Evolutionary conservation across 1,139 yeast genomes (phyloP), one percentile per base, ranked within the genome.

Genomic region (Suhomyces ambrosiae): DNA sequence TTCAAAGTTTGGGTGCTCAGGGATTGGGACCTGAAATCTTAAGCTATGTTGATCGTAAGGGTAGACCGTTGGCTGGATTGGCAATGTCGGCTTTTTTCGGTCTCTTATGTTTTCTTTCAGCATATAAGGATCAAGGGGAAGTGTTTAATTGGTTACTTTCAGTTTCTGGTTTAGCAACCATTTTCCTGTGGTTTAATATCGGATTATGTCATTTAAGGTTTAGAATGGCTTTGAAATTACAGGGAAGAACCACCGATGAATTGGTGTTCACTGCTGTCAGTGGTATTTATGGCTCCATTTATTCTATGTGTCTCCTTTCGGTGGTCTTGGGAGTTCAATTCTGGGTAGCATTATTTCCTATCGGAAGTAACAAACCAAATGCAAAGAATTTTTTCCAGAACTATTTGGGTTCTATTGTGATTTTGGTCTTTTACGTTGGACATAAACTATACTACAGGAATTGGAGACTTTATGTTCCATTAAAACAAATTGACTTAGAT

Each of bases 141-240:
- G 71, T 70, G 7, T 69, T 70, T 41, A 53, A 53, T 9, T 70
- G 75, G 75, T 53, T 70, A 36, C 65, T 70, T 49, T 65, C 71
- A 14, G 58, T 69, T 18, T 61, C 68, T 4, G 74, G 73, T 5
- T 54, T 70, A 37, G 66, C 74, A 2, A 66, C 74, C 13, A 49
- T 69, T 29, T 68, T 69, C 49, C 65, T 72, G 7, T 70, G 74
- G 74, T 69, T 67, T 41, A 60, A 68, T 36, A 63, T 68, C 35
- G 58, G 67, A 16, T 58, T 60, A n/a, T 60, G 72, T 11, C 72
- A 62, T 42, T 49, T 67, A 23, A 52, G 74, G 40, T 68, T 65
- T 48, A 60, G 75, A 49, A 46, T 58, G 46, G 74, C 71, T 3
- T 50, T 68, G 56, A 49, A 44, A 26, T 47, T 44, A 16, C 71